Evolutionary conservation across 163 green algal species (phyloP).

Genomic region (Picocystis sp.): DNA sequence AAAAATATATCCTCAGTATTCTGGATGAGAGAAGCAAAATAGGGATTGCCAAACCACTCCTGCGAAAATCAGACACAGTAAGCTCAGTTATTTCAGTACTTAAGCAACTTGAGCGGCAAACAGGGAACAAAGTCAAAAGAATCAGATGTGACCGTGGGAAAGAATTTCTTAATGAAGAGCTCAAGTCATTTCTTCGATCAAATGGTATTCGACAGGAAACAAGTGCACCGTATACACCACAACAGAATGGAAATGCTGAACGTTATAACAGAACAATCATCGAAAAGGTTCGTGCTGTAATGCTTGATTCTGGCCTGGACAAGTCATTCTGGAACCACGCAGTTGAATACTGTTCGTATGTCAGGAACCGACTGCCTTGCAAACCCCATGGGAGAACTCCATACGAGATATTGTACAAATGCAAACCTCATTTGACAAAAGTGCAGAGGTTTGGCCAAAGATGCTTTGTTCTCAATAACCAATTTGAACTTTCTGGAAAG

Average conservation of each 20-base stretch:
- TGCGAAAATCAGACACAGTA: constrained; percentile 8
- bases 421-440: constrained; percentile 7
- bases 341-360: too few relatives aligned
- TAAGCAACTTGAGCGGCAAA: constrained; percentile 7
- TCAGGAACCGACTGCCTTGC: too few relatives aligned
- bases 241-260: constrained; percentile 29
- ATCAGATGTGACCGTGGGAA: constrained; percentile 20
- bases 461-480: too few relatives aligned
- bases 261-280: constrained; percentile 20
- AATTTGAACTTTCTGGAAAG: too few relatives aligned
- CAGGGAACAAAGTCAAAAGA: neutral
- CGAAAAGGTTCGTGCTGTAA: too few relatives aligned
- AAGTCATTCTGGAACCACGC: too few relatives aligned
- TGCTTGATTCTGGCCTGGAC: too few relatives aligned
- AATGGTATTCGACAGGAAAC: constrained; percentile 18
- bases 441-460: constrained; percentile 15
- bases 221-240: constrained; percentile 19
- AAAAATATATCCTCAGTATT: constrained; percentile 1
- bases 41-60: neutral
- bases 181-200: neutral
- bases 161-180: constrained; percentile 12
- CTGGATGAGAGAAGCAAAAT: constrained; percentile 20
- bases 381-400: neutral
- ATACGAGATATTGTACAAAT: constrained; percentile 12
- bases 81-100: constrained; percentile 1